Evolutionary conservation across 768 basidiomycete species (phyloP), one percentile per base, ranked within the genome.

Genomic region (Peribolospora baueri): DNA sequence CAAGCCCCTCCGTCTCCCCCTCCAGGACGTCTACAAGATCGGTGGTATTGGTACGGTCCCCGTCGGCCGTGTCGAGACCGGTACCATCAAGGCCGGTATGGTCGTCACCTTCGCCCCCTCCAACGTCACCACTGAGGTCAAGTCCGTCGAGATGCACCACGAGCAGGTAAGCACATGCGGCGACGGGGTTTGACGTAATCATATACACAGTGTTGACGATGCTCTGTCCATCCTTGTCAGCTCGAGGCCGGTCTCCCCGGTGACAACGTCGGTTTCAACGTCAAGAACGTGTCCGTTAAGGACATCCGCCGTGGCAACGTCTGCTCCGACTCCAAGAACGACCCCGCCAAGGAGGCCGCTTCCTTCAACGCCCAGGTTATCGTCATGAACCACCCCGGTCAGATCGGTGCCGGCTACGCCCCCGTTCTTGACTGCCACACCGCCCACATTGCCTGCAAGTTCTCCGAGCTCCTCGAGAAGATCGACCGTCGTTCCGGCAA

Each of bases 1-100:
- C 76, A 97, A 95, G 78, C 91, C 93, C 64, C 93, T 98, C 75
- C 90, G 93, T 73, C 90, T 98, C 63, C 88, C 91, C 66, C 87
- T 93, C 70, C 91, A 98, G 80, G 93, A 98, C 79, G 93, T 98
- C 68, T 97, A 98, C 86, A 98, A 98, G 79, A 98, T 98, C 66
- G 93, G 93, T 74, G 93, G 93, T 86, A 98, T 98, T 63, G 93
- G 93, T 63, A 98, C 93, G 65, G 93, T 98, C 67, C 93, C 93
- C 70, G 93, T 98, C 73, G 93, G 93, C 70, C 93, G 93, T 84
- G 93, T 98, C 65, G 93, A 98, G 77, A 98, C 93, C 68, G 93
- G 93, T 81, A 68, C 86, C 72, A 95, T 98, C 79, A 93, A 93
- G 77, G 85, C 90, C 65, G 91, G 91, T 71, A 98, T 97, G 91